Conservation (phyloP, 2,329 filamentous ascomycete genomes). For the Arachnomyces sp. region DNA sequence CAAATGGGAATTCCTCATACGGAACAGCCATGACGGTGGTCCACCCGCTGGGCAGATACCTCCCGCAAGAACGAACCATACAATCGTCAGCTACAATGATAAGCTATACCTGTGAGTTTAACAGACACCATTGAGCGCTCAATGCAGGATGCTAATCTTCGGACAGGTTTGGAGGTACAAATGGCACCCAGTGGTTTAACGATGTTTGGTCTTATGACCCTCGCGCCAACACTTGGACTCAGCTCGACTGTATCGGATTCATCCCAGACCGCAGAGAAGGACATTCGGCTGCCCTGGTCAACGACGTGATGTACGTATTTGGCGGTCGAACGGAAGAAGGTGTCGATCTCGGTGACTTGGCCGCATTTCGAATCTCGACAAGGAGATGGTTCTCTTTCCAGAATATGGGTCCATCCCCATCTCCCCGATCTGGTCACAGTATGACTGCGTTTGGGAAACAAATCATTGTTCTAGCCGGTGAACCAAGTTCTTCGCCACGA, state of each 20-base stretch:
- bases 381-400: constrained; percentile 98
- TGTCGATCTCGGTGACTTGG: constrained; percentile 82
- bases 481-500: constrained; percentile 78
- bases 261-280: constrained; percentile 91
- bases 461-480: constrained; percentile 84
- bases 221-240: constrained; percentile 69
- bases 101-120: constrained; percentile 76
- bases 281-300: constrained; percentile 84
- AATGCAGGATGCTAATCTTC: constrained; percentile 9
- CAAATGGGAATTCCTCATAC: constrained; percentile 86
- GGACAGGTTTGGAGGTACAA: constrained; percentile 85
- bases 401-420: constrained; percentile 96
- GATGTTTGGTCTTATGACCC: constrained; percentile 97
- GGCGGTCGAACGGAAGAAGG: constrained; percentile 93
- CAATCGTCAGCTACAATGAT: constrained; percentile 83
- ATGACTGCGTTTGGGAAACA: constrained; percentile 95
- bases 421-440: constrained; percentile 86
- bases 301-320: constrained; percentile 99
- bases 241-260: constrained; percentile 94
- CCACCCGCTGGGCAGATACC: constrained; percentile 60
- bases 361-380: constrained; percentile 72
- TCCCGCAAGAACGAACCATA: constrained; percentile 88
- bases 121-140: background rate
- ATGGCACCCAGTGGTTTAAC: constrained; percentile 95
- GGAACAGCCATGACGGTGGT: constrained; percentile 56